These are phyloP conservation scores for Monilinia aucupariae DNA, from an alignment of 2,329 filamentous ascomycete genomes.

Conservation along the genomic window DNA sequence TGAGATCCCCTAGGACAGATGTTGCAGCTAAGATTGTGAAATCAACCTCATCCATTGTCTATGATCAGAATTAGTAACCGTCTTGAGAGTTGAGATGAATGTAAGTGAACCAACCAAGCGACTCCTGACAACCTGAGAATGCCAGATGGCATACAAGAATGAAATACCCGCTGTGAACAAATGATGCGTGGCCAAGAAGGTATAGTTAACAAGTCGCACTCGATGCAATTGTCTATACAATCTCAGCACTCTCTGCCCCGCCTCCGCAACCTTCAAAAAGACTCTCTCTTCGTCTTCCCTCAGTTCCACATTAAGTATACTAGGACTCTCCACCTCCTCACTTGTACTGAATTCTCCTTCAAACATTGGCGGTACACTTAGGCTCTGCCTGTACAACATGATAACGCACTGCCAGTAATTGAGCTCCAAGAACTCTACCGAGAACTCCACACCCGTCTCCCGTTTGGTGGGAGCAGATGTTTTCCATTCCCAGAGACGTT, in stretches of 20 bases:
- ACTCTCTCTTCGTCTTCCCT: conserved; percentile 83
- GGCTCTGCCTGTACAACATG: conserved; percentile 87
- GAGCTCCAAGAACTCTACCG: conserved; percentile 81
- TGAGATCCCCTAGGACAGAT: conserved; percentile 84
- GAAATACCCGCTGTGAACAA: conserved; percentile 96
- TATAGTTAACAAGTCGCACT: conserved; percentile 88
- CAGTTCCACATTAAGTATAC: conserved; percentile 58
- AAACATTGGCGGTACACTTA: conserved; percentile 78
- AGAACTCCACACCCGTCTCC: conserved; percentile 84
- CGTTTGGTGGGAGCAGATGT: conserved; percentile 68
- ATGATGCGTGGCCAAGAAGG: conserved; percentile 90
- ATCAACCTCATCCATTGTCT: conserved; percentile 93
- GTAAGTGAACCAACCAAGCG: conserved; percentile 59
- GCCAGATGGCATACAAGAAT: conserved; percentile 96
- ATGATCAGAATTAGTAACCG: conserved; percentile 9
- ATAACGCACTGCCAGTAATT: conserved; percentile 99
- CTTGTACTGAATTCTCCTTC: conserved; percentile 69
- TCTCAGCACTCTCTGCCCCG: conserved; percentile 85
- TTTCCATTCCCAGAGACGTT: conserved; percentile 80
- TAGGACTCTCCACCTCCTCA: conserved; percentile 58
- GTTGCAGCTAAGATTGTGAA: conserved; percentile 91
- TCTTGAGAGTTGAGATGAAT: not conserved
- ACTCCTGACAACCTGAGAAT: conserved; percentile 81
- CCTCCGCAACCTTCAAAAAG: conserved; percentile 91
- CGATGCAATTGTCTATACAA: conserved; percentile 87